Base-by-base conservation (phyloP, 164 flowering plant species). In the Vitis rotundifolia region DNA sequence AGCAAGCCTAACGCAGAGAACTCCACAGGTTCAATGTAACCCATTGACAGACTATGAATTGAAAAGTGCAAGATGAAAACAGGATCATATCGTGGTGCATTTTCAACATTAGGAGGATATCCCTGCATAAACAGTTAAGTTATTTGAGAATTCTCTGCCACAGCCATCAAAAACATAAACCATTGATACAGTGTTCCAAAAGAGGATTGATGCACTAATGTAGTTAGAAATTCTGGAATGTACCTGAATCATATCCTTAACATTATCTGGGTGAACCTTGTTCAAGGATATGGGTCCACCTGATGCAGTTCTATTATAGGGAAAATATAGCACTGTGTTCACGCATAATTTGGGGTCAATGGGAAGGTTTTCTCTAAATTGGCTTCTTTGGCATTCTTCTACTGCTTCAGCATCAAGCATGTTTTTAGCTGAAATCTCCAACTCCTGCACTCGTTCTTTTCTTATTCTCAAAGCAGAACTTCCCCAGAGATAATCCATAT, bases 401-500 rank as follows among this genome's bases (percentile, higher is more conserved):
- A 74, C 58, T 31, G 78, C 75, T 74, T 83, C 88, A 56, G 76
- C 59, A 59, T 80, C 86, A 60, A 16, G 48, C 12, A 57, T 51
- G 13, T 49, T 58, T 71, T 69, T 50, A 58, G 74, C 64, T 49
- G 82, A 79, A 16, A 75, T 55, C 66, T 60, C 65, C 73, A 71
- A 72, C 69, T 81, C 95, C 63, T 75, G 64, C 15, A 50, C 70
- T 59, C 67, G 75, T 68, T 81, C 95, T 68, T 82, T 80, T 77
- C 81, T 82, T 47, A 84, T 50, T 75, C 70, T 86, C 52, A 75
- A 64, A 67, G 87, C 89, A 77, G 94, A 85, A 72, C 68, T 68
- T 65, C 99, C 99, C 99, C 99, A 95, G n/a, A 92, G 76, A 65
- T 82, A 91, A 78, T 90, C 96, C 84, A 84, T 75, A 53, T 87